A percentile compares a stretch with the other conserved stretches of the same genome.
phyloP scores from a whole-genome alignment of 495 filamentous ascomycete species.

The Aspergillus nidulans region DNA sequence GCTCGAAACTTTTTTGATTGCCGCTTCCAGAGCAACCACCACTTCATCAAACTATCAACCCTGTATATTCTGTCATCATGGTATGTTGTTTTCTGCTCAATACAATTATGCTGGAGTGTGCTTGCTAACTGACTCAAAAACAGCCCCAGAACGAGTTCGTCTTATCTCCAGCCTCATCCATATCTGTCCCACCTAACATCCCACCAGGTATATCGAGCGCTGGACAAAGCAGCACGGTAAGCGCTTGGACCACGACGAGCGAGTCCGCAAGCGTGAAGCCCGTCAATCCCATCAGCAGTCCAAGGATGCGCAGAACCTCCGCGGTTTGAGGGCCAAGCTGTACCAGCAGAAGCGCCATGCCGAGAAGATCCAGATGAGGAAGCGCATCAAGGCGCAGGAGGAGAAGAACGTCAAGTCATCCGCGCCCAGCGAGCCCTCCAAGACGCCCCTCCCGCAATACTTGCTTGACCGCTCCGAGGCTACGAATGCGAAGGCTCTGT shows the following conservation, averaged over 20 bases:
- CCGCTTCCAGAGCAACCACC: slow-evolving; percentile 17
- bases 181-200: slow-evolving; percentile 11
- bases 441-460: slow-evolving; percentile 76
- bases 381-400: slow-evolving; percentile 89
- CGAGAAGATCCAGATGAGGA: slow-evolving; percentile 99
- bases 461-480: slow-evolving; percentile 84
- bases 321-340: slow-evolving; percentile 87
- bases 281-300: slow-evolving; percentile 83
- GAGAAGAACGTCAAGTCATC: slow-evolving; percentile 92
- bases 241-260: slow-evolving; percentile 87
- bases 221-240: slow-evolving; percentile 78
- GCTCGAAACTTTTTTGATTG: slow-evolving; percentile 35
- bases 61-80: slow-evolving; percentile 27
- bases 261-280: slow-evolving; percentile 77
- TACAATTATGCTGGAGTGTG: not conserved
- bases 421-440: slow-evolving; percentile 66
- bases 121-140: slow-evolving; percentile 8
- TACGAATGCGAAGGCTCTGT: slow-evolving; percentile 84
- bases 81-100: slow-evolving; percentile 20
- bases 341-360: slow-evolving; percentile 89
- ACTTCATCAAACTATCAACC: not conserved
- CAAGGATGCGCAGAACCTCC: slow-evolving; percentile 84
- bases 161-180: slow-evolving; percentile 17
- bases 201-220: slow-evolving; percentile 74
- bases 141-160: slow-evolving; percentile 77